These are phyloP conservation scores for Lyophyllum shimeji DNA, from an alignment of 768 basidiomycete species.

Conservation along the genomic window DNA sequence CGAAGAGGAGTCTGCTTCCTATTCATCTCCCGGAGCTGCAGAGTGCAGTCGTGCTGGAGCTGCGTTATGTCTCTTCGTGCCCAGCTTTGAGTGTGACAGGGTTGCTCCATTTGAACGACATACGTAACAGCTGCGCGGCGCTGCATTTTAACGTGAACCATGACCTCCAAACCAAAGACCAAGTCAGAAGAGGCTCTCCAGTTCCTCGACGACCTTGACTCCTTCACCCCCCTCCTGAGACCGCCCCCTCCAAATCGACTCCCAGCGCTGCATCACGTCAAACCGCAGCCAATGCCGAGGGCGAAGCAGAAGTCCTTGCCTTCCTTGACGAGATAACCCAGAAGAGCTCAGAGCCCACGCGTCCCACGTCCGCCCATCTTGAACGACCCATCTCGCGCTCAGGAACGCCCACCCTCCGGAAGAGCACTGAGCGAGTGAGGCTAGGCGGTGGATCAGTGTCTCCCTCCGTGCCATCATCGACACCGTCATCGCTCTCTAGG, in stretches of 20 bases:
- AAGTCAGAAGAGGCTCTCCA: conserved; percentile 88
- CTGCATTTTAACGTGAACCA: conserved; percentile 18
- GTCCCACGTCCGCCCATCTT: conserved; percentile 50
- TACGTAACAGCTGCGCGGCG: neutral
- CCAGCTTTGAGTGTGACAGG: neutral
- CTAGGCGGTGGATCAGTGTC: conserved; percentile 50
- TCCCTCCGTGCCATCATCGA: conserved; percentile 44
- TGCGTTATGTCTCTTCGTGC: no score
- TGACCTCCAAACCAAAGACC: conserved; percentile 59
- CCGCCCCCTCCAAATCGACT: conserved; percentile 11
- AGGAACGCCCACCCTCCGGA: conserved; percentile 69
- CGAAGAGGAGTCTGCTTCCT: no score
- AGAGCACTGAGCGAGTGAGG: conserved; percentile 75
- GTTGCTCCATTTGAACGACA: neutral
- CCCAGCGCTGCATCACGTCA: conserved; percentile 20
- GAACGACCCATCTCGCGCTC: conserved; percentile 63
- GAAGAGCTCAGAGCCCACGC: conserved; percentile 81
- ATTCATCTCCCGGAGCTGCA: no score
- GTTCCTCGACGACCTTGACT: conserved; percentile 94
- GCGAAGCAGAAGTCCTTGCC: conserved; percentile 83
- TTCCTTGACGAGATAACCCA: conserved; percentile 95
- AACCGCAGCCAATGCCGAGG: conserved; percentile 38
- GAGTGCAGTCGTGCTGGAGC: neutral
- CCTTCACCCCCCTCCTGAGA: conserved; percentile 48
- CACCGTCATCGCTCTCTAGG: conserved; percentile 38